Percentiles rank a stretch among this genome's conserved stretches.
Evolutionary conservation across 164 flowering plant species (phyloP).

Genomic region (Dillenia turbinata): DNA sequence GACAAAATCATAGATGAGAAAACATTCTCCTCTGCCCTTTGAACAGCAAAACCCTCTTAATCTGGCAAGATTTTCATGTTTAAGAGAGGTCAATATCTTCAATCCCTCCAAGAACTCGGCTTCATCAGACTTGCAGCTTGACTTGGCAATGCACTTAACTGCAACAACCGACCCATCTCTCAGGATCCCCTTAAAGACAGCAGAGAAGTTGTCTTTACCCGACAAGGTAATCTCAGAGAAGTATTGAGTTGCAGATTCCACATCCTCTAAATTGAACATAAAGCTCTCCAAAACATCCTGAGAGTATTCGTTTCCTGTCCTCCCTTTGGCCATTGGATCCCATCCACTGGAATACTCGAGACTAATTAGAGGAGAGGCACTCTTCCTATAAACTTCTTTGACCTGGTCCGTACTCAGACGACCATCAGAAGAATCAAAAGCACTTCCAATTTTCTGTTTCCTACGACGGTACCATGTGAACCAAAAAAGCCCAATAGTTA

Average conservation of each 20-base stretch:
- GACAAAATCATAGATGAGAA: constrained; percentile 75
- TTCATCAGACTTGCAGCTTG: constrained; percentile 84
- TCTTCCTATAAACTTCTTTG: constrained; percentile 55
- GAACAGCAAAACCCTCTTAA: constrained; percentile 95
- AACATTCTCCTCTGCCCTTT: constrained; percentile 87
- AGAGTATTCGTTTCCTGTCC: constrained; percentile 36
- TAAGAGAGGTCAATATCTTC: constrained; percentile 58
- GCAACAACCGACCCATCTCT: constrained; percentile 85
- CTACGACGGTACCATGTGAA: constrained; percentile 65
- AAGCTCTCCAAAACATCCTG: constrained; percentile 64
- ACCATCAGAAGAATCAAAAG: constrained; percentile 51
- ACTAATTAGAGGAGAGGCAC: constrained; percentile 73
- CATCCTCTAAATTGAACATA: constrained; percentile 73
- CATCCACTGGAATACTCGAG: constrained; percentile 89
- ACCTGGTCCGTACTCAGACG: constrained; percentile 65
- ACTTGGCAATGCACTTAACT: constrained; percentile 69
- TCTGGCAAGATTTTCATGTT: constrained; percentile 71
- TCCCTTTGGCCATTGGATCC: constrained; percentile 75
- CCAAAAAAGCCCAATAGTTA: constrained; percentile 33
- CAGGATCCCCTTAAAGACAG: constrained; percentile 63
- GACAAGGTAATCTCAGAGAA: constrained; percentile 77
- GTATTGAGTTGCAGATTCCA: constrained; percentile 87
- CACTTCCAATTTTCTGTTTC: constrained; percentile 77
- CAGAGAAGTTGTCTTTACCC: constrained; percentile 75
- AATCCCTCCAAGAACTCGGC: constrained; percentile 79